Evolutionary conservation across 495 filamentous ascomycete genomes (phyloP).

Genomic region (Xylaria castorea): DNA sequence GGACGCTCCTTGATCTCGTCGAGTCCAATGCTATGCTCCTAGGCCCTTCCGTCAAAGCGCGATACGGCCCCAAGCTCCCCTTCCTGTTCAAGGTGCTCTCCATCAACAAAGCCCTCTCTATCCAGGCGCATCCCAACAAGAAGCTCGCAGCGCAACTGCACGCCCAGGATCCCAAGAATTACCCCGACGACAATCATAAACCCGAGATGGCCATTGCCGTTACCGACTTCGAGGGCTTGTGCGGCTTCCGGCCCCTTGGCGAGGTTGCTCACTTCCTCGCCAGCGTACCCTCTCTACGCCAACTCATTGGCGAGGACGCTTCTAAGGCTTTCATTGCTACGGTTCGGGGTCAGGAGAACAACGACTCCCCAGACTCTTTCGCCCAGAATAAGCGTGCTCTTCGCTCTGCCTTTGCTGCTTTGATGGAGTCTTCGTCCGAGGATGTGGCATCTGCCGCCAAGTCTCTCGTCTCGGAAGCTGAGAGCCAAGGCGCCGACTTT

Average conservation of each 20-base stretch:
- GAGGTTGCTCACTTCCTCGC: constrained; percentile 89
- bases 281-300: constrained; percentile 72
- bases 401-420: constrained; percentile 70
- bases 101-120: constrained; percentile 91
- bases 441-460: constrained; percentile 68
- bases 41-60: constrained; percentile 69
- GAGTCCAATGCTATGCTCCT: constrained; percentile 86
- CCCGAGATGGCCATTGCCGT: constrained; percentile 99
- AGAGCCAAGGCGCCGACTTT: constrained; percentile 65
- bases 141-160: constrained; percentile 92
- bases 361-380: constrained; percentile 56
- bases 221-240: constrained; percentile 93
- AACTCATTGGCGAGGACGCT: constrained; percentile 74
- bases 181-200: constrained; percentile 99
- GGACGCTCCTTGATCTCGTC: constrained; percentile 87
- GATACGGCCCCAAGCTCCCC: constrained; percentile 80
- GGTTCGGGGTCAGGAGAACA: constrained; percentile 66
- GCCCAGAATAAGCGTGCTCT: constrained; percentile 81
- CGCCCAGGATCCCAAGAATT: constrained; percentile 86
- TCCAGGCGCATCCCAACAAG: constrained; percentile 98
- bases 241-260: constrained; percentile 86
- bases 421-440: constrained; percentile 79
- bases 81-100: constrained; percentile 98
- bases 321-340: constrained; percentile 72
- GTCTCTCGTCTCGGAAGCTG: constrained; percentile 73